These are phyloP conservation scores for Pythium biforme DNA, from an alignment of 352 stramenopile species.

Conservation along the genomic window DNA sequence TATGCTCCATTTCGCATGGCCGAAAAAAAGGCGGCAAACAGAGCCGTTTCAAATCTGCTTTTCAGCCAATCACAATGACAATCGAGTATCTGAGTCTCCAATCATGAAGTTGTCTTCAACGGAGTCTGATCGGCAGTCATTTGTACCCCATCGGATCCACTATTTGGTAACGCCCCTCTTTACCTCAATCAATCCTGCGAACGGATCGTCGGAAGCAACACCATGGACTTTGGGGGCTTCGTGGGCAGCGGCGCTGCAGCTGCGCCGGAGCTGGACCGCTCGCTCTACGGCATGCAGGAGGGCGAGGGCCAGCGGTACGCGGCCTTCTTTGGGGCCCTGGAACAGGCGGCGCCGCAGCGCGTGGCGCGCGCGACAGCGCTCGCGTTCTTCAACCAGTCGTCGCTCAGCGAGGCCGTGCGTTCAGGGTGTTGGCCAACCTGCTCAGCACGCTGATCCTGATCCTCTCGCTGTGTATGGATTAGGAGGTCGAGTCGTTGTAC, in stretches of 20 bases:
- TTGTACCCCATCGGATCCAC: neutral
- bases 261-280: slow-evolving; percentile 15
- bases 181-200: neutral
- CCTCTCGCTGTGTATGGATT: neutral
- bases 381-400: slow-evolving; percentile 62
- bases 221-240: slow-evolving; percentile 20
- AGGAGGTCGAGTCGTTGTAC: slow-evolving; percentile 54
- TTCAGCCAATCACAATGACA: slow-evolving; percentile 7
- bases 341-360: slow-evolving; percentile 20
- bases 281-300: slow-evolving; percentile 68
- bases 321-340: slow-evolving; percentile 58
- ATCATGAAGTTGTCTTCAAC: neutral
- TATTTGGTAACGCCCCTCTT: slow-evolving; percentile 1
- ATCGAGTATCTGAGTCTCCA: slow-evolving; percentile 3
- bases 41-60: slow-evolving; percentile 16
- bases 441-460: too few relatives aligned
- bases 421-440: too few relatives aligned
- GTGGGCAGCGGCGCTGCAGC: neutral
- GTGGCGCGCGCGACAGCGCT: slow-evolving; percentile 33
- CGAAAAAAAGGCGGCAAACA: slow-evolving; percentile 19
- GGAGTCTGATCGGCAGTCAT: neutral
- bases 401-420: slow-evolving; percentile 14
- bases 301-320: slow-evolving; percentile 53
- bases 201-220: neutral
- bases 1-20: too few relatives aligned